These are phyloP conservation scores for Yamadazyma ubonensis DNA, from an alignment of 805 yeast genomes.

Conservation along the genomic window DNA sequence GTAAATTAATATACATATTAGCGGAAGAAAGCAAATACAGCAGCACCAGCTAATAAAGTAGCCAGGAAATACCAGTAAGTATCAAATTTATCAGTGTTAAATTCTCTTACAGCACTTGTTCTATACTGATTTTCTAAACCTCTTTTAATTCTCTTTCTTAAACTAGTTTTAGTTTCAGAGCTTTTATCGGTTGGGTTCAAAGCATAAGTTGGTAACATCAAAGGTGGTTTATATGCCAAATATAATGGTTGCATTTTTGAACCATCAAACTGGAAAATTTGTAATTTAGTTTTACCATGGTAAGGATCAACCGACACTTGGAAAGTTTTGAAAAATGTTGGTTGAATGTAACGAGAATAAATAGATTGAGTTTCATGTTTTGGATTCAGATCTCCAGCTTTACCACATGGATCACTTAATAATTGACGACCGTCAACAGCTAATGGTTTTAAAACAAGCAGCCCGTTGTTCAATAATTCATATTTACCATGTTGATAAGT, in stretches of 20 bases:
- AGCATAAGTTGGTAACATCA: constrained; percentile 92
- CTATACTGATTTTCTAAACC: constrained; percentile 75
- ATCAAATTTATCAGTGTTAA: constrained; percentile 33
- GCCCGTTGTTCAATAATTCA: constrained; percentile 59
- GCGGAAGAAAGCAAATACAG: constrained; percentile 33
- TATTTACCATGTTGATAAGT: constrained; percentile 90
- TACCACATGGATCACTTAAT: constrained; percentile 82
- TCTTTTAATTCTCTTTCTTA: constrained; percentile 57
- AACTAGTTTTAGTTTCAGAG: constrained; percentile 33
- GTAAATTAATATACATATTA: constrained; percentile 12
- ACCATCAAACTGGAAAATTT: constrained; percentile 77
- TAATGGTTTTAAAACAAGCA: constrained; percentile 68
- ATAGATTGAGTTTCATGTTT: constrained; percentile 36
- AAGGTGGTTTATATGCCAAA: constrained; percentile 88
- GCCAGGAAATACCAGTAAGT: constrained; percentile 57
- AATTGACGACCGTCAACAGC: constrained; percentile 91
- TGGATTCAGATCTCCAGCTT: constrained; percentile 20
- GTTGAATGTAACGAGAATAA: constrained; percentile 73
- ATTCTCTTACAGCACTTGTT: constrained; percentile 66
- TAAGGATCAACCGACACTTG: constrained; percentile 67
- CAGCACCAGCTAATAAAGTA: constrained; percentile 42
- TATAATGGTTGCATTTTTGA: constrained; percentile 81
- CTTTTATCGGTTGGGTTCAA: constrained; percentile 74
- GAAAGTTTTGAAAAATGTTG: constrained; percentile 57
- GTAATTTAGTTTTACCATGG: constrained; percentile 78